A percentile compares a stretch with the other conserved stretches of the same genome.
phyloP scores from a whole-genome alignment of 2,329 filamentous ascomycete species.

The Fonsecaea multimorphosa region DNA sequence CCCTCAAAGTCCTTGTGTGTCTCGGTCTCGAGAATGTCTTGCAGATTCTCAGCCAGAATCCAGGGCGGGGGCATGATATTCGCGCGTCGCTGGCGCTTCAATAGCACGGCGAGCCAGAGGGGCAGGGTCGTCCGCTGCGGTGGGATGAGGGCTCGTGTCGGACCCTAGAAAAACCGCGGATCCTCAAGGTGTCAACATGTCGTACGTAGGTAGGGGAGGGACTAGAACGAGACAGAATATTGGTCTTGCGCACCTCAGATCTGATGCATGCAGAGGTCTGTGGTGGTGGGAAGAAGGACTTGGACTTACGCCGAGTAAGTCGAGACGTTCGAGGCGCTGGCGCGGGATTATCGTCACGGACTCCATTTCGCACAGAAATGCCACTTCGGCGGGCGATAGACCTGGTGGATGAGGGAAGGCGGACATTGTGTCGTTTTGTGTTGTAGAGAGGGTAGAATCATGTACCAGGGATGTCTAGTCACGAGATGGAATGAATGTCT shows the following conservation, averaged over 20 bases:
- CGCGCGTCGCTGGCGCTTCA: conserved; percentile 91
- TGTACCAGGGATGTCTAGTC: not conserved
- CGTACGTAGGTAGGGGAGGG: not conserved
- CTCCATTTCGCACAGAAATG: conserved; percentile 98
- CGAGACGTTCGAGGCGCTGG: conserved; percentile 83
- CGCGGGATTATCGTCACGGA: conserved; percentile 90
- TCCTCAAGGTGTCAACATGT: not conserved
- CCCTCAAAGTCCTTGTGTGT: conserved; percentile 69
- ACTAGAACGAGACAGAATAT: not conserved
- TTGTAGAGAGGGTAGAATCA: not conserved
- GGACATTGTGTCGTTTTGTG: conserved; percentile 50
- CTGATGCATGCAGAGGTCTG: conserved; percentile 41
- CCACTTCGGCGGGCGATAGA: conserved; percentile 84
- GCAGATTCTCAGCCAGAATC: conserved; percentile 78
- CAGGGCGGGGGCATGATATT: conserved; percentile 92
- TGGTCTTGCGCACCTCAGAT: conserved; percentile 34
- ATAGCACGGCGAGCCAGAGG: conserved; percentile 91
- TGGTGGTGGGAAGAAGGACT: conserved; percentile 56
- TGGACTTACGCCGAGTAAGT: conserved; percentile 79
- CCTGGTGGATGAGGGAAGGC: conserved; percentile 67
- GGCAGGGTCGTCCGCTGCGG: conserved; percentile 80
- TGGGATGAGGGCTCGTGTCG: conserved; percentile 76
- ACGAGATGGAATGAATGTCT: not conserved
- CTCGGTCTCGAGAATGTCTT: conserved; percentile 79
- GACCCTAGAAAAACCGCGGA: conserved; percentile 65